Base-by-base conservation (phyloP, 2,329 filamentous ascomycete genomes). In the Calonectria leucothoes region DNA sequence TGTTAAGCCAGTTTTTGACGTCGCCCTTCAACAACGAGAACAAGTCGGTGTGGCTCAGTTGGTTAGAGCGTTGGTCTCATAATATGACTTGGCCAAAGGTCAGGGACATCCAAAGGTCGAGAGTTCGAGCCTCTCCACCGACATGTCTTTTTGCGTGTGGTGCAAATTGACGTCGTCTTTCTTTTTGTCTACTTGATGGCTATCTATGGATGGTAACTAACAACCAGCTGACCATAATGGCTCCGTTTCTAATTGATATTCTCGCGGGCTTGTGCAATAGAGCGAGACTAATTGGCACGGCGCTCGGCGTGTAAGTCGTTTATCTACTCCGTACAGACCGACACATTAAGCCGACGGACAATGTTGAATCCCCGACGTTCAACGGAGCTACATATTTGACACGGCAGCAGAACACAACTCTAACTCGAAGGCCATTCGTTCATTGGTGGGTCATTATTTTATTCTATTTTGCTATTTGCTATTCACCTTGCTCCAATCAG, bases 21-120 rank as follows among this genome's bases (percentile, higher is more conserved):
- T 11, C 6, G 10, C 12, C 8, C 48, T 68, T 37, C 73, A 74
- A 74, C 6, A 6, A 73, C 42, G 31, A 64, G 31, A 74, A 48
- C 3, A 51, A 10, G 77, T 81, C 79, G 80, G 79, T 76, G 78
- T 83, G 82, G 82, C 82, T 82, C 81, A 83, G 82, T 82, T 82
- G 82, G 82, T 83, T 83, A 83, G 81, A 82, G 82, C 82, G 82
- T 83, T 82, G 81, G 82, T 83, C 82, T 83, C 82, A 80, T 82
- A 81, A 55, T 23, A 76, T 80, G 78, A 80, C 66, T 68, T 78
- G 74, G 31, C 71, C 69, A 4, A 7, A 80, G 65, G 71, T 51
- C 48, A 80, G 76, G 68, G 78, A 74, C 27, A 80, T 80, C 78
- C 78, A 80, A 80, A 80, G 78, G 78, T 80, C 78, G 78, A 68